Evolutionary conservation across 768 basidiomycete species (phyloP).

Genomic region (Psilocybe tampanensis): DNA sequence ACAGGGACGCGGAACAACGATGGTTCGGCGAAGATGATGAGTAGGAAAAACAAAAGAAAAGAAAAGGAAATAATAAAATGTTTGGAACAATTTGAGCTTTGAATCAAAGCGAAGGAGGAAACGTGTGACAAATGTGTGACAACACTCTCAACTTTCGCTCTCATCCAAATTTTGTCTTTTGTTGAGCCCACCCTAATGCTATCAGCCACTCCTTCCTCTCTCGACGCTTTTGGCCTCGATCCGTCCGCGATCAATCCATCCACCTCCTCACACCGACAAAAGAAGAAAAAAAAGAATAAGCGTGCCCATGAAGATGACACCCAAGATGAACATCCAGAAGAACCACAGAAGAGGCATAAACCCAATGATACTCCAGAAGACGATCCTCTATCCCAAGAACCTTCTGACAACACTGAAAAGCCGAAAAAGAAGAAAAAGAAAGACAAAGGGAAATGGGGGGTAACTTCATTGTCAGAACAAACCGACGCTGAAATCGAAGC

Average conservation of each 20-base stretch:
- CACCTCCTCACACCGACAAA: slow-evolving; percentile 11
- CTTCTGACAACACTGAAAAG: slow-evolving; percentile 4
- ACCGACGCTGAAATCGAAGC: slow-evolving; percentile 34
- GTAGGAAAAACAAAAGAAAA: too few relatives aligned
- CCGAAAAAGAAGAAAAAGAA: slow-evolving; percentile 30
- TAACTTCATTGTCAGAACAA: slow-evolving; percentile 20
- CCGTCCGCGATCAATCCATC: slow-evolving; percentile 15
- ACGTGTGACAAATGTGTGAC: slow-evolving; percentile 13
- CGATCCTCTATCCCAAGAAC: not conserved
- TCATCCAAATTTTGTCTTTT: slow-evolving; percentile 13
- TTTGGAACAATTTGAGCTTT: too few relatives aligned
- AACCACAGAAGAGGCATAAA: slow-evolving; percentile 39
- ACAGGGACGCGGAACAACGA: too few relatives aligned
- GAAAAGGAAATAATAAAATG: too few relatives aligned
- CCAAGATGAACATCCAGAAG: slow-evolving; percentile 14
- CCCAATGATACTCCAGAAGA: slow-evolving; percentile 26
- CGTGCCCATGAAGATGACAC: slow-evolving; percentile 31
- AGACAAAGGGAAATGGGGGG: slow-evolving; percentile 36
- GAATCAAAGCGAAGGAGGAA: too few relatives aligned
- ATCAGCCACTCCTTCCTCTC: slow-evolving; percentile 24
- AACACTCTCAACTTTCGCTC: slow-evolving; percentile 8
- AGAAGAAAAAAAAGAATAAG: slow-evolving; percentile 41
- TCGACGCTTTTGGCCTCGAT: slow-evolving; percentile 20
- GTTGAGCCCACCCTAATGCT: slow-evolving; percentile 49
- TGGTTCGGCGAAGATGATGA: too few relatives aligned